These are phyloP conservation scores for Nyctanthes arbortristis DNA, from an alignment of 257 asterid genomes.

Conservation along the genomic window DNA sequence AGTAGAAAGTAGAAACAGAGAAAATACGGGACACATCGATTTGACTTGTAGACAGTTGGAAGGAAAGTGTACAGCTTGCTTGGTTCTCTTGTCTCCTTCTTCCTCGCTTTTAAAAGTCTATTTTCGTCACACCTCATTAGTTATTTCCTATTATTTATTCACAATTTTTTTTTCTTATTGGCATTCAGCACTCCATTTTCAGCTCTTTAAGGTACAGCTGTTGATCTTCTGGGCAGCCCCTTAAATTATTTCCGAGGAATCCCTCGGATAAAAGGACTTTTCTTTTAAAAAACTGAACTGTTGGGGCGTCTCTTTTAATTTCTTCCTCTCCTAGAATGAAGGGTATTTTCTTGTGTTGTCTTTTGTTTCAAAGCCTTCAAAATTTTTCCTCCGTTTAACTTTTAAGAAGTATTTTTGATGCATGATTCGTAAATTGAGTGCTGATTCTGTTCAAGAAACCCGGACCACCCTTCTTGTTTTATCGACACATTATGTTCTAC, in stretches of 20 bases:
- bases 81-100: conserved; percentile 20
- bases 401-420: not conserved
- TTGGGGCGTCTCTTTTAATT: not conserved
- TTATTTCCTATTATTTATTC: not conserved
- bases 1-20: not conserved
- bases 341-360: not conserved
- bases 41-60: not conserved
- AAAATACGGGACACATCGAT: not conserved
- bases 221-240: conserved; percentile 13
- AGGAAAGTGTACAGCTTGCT: not conserved
- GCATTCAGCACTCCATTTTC: not conserved
- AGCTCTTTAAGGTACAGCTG: no score
- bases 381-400: not conserved
- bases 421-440: conserved; percentile 21
- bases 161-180: not conserved
- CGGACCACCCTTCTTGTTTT: not conserved
- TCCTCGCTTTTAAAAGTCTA: not conserved
- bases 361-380: not conserved
- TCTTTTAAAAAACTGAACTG: conserved; percentile 10
- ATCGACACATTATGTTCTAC: no score
- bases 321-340: not conserved
- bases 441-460: not conserved
- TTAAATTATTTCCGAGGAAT: not conserved
- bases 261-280: conserved; percentile 3
- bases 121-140: not conserved